Base-by-base conservation (phyloP, 2,329 filamentous ascomycete genomes). In the Trichoderma afroharzianum region DNA sequence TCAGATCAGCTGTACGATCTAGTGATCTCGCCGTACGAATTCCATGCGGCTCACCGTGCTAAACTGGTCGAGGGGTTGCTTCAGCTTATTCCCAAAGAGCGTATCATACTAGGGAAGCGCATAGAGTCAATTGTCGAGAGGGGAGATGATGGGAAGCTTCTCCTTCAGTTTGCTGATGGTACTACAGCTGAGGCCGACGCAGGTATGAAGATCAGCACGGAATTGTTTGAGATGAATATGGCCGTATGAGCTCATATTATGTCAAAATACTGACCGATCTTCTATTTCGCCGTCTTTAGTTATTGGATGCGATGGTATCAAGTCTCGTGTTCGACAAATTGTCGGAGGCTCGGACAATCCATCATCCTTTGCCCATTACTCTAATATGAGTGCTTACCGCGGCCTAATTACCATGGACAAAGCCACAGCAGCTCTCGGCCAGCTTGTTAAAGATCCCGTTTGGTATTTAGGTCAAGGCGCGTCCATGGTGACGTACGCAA, bases 81-180 rank as follows among this genome's bases (percentile, higher is more conserved):
- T 8, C 79, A 79, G 69, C 71, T 84, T 8, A 62, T 84, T 4
- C 83, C 83, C 1, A 63, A 74, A 0, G 78, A 76, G 0, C 76
- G 75, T 18, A 43, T 43, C 1, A 77, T 75, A 3, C 80, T 83
- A 12, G 78, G 80, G 4, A 83, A 83, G 69, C 76, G 78, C 0
- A 73, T 83, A 12, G 74, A 79, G 63, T 28, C 82, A 43, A 77
- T 79, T 76, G 71, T 78, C 75, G 72, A 77, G 12, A 71, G 68
- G 3, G 50, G 70, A 4, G 33, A 64, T 11, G 73, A 74, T 4
- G 76, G 76, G 3, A 77, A 76, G 43, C 71, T 79, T 3, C 68
- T 73, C 2, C 74, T 84, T 59, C 74, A 33, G n/a, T 85, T 85
- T 66, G 72, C 76, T 0, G 84, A 85, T 50, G 39, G 83, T 0